Conservation (phyloP, 2,329 filamentous ascomycete species). For the Arthrobotrys pseudoclavata region DNA sequence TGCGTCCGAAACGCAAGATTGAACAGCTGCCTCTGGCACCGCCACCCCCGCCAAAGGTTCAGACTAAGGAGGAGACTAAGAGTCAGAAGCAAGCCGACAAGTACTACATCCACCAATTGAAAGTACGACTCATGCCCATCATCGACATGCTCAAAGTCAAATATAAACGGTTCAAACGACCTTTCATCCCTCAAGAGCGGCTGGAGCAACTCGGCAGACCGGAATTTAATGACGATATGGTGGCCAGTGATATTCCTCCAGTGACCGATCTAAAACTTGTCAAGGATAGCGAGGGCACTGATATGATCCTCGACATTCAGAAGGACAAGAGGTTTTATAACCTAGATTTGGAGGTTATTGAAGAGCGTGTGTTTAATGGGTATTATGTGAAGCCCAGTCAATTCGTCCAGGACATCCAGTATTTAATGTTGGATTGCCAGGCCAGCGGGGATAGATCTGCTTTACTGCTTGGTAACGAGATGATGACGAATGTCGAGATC, state of each 20-base stretch:
- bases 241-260: conserved; percentile 73
- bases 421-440: conserved; percentile 85
- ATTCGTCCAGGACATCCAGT: conserved; percentile 88
- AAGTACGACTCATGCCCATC: conserved; percentile 89
- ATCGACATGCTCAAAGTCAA: conserved; percentile 96
- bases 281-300: conserved; percentile 82
- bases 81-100: conserved; percentile 85
- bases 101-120: conserved; percentile 85
- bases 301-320: conserved; percentile 80
- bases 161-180: conserved; percentile 88
- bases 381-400: conserved; percentile 93
- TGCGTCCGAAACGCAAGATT: conserved; percentile 86
- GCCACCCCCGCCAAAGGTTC: conserved; percentile 74
- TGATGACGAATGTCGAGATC: conserved; percentile 92
- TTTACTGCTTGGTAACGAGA: conserved; percentile 88
- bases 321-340: conserved; percentile 95
- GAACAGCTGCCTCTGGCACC: conserved; percentile 82
- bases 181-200: conserved; percentile 73
- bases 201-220: conserved; percentile 61
- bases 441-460: conserved; percentile 85
- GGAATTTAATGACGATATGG: conserved; percentile 64
- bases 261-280: conserved; percentile 72
- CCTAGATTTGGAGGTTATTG: conserved; percentile 89
- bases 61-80: conserved; percentile 83
- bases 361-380: conserved; percentile 95